A percentile compares a stretch with the other conserved stretches of the same genome.
Evolutionary conservation across 805 yeast species (phyloP).

Genomic region (Myxozyma vanderwaltii): DNA sequence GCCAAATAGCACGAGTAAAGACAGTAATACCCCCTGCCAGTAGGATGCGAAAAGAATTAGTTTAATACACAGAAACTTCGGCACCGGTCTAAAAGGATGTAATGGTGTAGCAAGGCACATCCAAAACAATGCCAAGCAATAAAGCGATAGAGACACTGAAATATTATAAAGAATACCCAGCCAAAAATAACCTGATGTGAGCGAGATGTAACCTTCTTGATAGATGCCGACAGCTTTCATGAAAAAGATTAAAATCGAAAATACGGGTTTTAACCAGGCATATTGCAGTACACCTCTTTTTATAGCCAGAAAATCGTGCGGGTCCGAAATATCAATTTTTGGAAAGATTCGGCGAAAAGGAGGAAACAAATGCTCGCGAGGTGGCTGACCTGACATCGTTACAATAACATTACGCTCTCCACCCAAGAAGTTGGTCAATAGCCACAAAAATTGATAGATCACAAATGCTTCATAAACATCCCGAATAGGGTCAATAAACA

Average conservation of each 20-base stretch:
- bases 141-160: constrained; percentile 79
- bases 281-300: constrained; percentile 89
- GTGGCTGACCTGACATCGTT: constrained; percentile 67
- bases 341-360: constrained; percentile 52
- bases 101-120: constrained; percentile 79
- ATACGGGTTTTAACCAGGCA: constrained; percentile 88
- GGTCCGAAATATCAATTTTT: constrained; percentile 81
- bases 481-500: constrained; percentile 66
- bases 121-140: constrained; percentile 90
- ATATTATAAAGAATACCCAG: constrained; percentile 70
- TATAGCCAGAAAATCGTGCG: constrained; percentile 69
- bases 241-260: constrained; percentile 59
- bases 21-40: constrained; percentile 83
- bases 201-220: constrained; percentile 53
- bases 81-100: constrained; percentile 80
- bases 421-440: constrained; percentile 80
- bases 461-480: constrained; percentile 97
- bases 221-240: constrained; percentile 54
- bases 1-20: constrained; percentile 43
- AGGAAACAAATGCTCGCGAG: constrained; percentile 62
- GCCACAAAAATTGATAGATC: constrained; percentile 85
- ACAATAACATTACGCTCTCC: constrained; percentile 88
- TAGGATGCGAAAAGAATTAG: constrained; percentile 95
- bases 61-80: constrained; percentile 83
- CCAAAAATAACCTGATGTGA: constrained; percentile 60